Conservation (phyloP, 2,329 filamentous ascomycete species). For the Xylariales sp. region DNA sequence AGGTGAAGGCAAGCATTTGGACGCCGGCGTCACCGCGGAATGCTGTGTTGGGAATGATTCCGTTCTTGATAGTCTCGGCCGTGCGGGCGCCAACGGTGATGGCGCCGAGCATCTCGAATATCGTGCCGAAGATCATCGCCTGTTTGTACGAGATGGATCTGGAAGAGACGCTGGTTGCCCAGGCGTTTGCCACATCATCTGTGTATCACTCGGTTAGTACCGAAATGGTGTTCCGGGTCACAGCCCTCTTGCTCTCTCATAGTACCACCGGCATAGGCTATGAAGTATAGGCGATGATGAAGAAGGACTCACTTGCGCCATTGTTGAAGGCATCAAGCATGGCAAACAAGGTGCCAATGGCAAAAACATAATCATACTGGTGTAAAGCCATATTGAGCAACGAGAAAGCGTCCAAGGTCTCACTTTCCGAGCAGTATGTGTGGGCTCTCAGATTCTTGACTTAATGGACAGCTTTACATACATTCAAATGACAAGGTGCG, state of each 20-base stretch:
- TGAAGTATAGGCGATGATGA: background rate
- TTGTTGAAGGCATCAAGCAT: slow-evolving; percentile 76
- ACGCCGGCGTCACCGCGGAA: slow-evolving; percentile 60
- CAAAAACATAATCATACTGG: slow-evolving; percentile 68
- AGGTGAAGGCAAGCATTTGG: slow-evolving; percentile 65
- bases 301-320: slow-evolving; percentile 60
- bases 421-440: no score
- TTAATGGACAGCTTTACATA: no score
- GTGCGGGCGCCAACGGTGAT: slow-evolving; percentile 65
- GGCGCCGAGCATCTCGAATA: slow-evolving; percentile 67
- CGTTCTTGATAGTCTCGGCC: slow-evolving; percentile 76
- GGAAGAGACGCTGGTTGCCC: slow-evolving; percentile 79
- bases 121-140: slow-evolving; percentile 60
- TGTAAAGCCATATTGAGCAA: slow-evolving; percentile 53
- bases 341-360: slow-evolving; percentile 72
- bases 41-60: slow-evolving; percentile 58
- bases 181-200: slow-evolving; percentile 83
- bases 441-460: no score
- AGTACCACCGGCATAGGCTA: background rate
- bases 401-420: no score
- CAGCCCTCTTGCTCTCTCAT: background rate
- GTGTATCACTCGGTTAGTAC: slow-evolving; percentile 5
- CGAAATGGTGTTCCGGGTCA: no score
- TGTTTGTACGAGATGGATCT: slow-evolving; percentile 67
- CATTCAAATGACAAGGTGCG: no score